phyloP scores from a whole-genome alignment of 768 basidiomycete species.

The Russula compacta region DNA sequence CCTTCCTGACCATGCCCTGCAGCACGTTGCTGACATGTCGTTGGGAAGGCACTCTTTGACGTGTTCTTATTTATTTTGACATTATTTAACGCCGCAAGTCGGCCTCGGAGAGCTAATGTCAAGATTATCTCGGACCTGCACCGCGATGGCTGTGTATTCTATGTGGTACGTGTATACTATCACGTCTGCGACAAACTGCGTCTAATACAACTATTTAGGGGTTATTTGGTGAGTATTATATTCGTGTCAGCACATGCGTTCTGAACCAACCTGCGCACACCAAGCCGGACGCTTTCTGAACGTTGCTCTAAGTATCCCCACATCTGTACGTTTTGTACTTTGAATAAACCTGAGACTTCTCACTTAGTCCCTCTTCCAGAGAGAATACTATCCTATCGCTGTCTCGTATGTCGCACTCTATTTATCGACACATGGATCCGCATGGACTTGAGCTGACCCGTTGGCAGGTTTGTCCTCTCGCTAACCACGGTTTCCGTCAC shows the following conservation, averaged over 20 bases:
- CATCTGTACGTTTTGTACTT: neutral
- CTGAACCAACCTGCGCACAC: neutral
- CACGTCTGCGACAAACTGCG: neutral
- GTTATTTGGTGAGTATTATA: slow-evolving; percentile 1
- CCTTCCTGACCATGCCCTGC: neutral
- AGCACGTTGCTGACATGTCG: neutral
- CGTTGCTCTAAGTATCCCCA: slow-evolving; percentile 10
- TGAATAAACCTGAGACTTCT: neutral
- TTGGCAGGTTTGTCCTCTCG: slow-evolving; percentile 7
- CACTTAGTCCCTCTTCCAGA: neutral
- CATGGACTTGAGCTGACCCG: neutral
- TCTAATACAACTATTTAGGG: neutral
- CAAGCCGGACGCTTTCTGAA: slow-evolving; percentile 15
- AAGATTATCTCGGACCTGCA: slow-evolving; percentile 29
- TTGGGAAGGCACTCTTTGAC: slow-evolving; percentile 30
- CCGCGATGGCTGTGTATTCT: slow-evolving; percentile 31
- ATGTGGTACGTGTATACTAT: slow-evolving; percentile 25
- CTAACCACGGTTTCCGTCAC: slow-evolving; percentile 5
- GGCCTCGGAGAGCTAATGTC: slow-evolving; percentile 27
- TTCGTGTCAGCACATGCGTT: neutral
- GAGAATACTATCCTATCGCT: slow-evolving; percentile 5
- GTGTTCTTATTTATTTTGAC: slow-evolving; percentile 29
- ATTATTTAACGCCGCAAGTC: slow-evolving; percentile 30
- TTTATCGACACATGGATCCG: neutral
- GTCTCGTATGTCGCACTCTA: slow-evolving; percentile 3